Evolutionary conservation across 164 flowering plant genomes (phyloP).

Genomic region (Brasenia schreberi): DNA sequence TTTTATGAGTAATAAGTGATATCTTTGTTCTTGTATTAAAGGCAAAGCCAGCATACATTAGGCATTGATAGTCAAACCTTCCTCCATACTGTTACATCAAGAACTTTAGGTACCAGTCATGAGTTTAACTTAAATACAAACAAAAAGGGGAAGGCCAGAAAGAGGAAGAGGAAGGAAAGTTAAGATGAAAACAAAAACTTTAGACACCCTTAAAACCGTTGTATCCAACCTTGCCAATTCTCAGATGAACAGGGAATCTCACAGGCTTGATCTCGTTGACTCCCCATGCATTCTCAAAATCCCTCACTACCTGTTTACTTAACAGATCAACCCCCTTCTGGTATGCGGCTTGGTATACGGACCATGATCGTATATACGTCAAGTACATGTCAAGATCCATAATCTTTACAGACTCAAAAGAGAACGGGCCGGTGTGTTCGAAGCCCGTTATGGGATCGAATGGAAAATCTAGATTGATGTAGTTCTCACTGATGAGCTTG

Average conservation of each 20-base stretch:
- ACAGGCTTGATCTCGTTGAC: neutral
- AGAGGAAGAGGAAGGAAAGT: neutral
- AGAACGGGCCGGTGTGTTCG: slow-evolving; percentile 10
- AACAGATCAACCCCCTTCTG: slow-evolving; percentile 21
- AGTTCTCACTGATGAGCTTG: slow-evolving; percentile 3
- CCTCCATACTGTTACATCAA: neutral
- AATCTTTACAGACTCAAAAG: slow-evolving; percentile 5
- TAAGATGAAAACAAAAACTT: neutral
- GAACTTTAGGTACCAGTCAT: neutral
- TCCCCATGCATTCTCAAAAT: slow-evolving; percentile 17
- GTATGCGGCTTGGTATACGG: slow-evolving; percentile 11
- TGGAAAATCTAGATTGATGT: slow-evolving; percentile 14
- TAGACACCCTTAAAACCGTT: no score
- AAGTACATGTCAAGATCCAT: slow-evolving; percentile 15
- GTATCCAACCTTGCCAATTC: neutral
- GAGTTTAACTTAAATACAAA: neutral
- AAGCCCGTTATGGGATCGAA: slow-evolving; percentile 15
- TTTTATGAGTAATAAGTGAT: no score
- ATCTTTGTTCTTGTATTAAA: no score
- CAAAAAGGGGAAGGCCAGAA: neutral
- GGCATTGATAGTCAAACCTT: no score
- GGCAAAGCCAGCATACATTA: no score
- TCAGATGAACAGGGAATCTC: neutral
- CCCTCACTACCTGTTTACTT: slow-evolving; percentile 10
- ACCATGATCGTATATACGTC: slow-evolving; percentile 12